A percentile compares a stretch with the other conserved stretches of the same genome.
phyloP scores from a whole-genome alignment of 257 asterid genomes.

The Nicotiana noctiflora region DNA sequence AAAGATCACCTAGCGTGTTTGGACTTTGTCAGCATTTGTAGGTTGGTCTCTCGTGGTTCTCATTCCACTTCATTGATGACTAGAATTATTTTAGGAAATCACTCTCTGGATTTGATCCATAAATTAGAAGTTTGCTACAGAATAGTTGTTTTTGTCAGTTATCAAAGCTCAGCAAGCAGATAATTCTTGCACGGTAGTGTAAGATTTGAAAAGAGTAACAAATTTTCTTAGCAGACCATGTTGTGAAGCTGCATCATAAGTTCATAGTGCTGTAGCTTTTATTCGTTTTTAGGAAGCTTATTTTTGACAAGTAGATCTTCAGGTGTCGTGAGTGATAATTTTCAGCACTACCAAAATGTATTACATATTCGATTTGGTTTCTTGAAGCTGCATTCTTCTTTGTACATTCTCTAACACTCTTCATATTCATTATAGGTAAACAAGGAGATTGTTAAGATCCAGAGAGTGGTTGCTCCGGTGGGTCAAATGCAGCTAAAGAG shows the following conservation, averaged over 20 bases:
- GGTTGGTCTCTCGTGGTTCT: too few species aligned
- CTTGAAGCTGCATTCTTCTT: conserved; percentile 4
- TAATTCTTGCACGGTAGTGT: neutral
- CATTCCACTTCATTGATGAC: too few species aligned
- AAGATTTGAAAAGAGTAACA: neutral
- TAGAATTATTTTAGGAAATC: neutral
- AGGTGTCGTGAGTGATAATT: neutral
- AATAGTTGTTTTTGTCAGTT: neutral
- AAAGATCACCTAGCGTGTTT: too few species aligned
- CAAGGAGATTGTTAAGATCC: conserved; percentile 98
- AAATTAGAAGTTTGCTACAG: neutral
- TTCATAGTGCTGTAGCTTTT: neutral
- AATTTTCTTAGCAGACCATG: neutral
- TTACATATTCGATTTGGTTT: neutral
- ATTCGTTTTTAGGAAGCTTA: neutral
- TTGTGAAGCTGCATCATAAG: neutral
- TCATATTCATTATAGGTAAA: conserved; percentile 49
- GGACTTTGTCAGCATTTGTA: too few species aligned
- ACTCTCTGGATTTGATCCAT: neutral
- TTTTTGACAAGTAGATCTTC: neutral
- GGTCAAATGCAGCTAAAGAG: conserved; percentile 96
- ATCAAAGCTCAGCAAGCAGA: neutral
- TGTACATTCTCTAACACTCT: neutral
- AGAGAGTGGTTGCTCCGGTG: conserved; percentile 88
- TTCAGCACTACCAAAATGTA: neutral